Evolutionary conservation across 306 rosid species (phyloP), one percentile per base, ranked within the genome.

Genomic region (Cajanus cajan): DNA sequence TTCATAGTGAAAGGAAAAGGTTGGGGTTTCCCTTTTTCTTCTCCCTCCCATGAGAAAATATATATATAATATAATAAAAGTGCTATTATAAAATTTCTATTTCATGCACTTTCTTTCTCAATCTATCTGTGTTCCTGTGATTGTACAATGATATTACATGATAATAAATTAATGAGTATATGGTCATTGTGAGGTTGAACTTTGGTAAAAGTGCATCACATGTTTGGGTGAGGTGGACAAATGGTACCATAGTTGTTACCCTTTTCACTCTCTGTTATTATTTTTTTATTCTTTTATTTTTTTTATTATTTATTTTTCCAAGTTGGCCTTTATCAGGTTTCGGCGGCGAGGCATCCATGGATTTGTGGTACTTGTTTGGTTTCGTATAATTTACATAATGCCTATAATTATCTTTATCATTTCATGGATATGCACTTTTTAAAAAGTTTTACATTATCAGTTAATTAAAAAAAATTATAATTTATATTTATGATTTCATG

Each of bases 1-100:
- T 88, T 90, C 86, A 8, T 10, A 80, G 77, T 82, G 88, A 61
- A 78, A 48, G 82, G 78, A 79, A 86, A 87, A 86, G 61, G 85
- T 77, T 80, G 10, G 52, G 40, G 18, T 57, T 77, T 80, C 64
- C 77, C 62, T 79, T 83, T 90, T 85, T 77, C 48, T 58, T 37
- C 84, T 16, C 77, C 86, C 88, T 8, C 61, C 3, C 85, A 21
- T 58, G 28, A 13, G n/a, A 81, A 33, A 45, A 7, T n/a, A 28
- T 1, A 28, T 28, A 28, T 28, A 28, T 28, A 28, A 28, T 19
- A 61, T 33, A 63, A 63, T 36, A 37, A 33, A 14, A 34, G 3
- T 1, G 2, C 1, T 1, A 33, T 62, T 34, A 36, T 36, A n/a
- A 37, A 16, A 10, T 39, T 31, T 25, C 4, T 25, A 28, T 28